phyloP scores from a whole-genome alignment of 148 eudicot genomes.

The Camellia lanceoleosa region DNA sequence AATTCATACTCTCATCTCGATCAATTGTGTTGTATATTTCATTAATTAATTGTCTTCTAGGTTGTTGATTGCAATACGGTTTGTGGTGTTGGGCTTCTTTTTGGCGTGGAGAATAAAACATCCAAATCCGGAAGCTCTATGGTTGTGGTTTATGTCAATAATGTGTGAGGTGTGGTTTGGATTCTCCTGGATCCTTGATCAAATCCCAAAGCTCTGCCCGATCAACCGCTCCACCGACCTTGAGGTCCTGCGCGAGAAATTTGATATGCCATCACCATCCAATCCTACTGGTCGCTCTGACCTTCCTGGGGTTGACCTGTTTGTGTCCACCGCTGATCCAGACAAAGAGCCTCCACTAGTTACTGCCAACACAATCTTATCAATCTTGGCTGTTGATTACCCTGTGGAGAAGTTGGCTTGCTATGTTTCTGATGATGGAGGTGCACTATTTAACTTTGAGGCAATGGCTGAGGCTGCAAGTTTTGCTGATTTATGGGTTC shows the following conservation, averaged over 20 bases:
- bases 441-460: slow-evolving; percentile 75
- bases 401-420: slow-evolving; percentile 79
- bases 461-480: slow-evolving; percentile 93
- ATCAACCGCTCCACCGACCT: slow-evolving; percentile 64
- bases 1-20: not conserved
- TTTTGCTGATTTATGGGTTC: slow-evolving; percentile 89
- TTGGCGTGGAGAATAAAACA: slow-evolving; percentile 65
- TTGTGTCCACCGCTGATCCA: slow-evolving; percentile 88
- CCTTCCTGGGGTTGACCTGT: slow-evolving; percentile 75
- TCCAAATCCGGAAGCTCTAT: slow-evolving; percentile 72
- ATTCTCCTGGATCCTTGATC: slow-evolving; percentile 86
- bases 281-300: slow-evolving; percentile 88
- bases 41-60: slow-evolving; percentile 19
- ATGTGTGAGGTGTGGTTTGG: slow-evolving; percentile 81
- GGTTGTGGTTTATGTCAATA: slow-evolving; percentile 86
- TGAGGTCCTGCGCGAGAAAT: slow-evolving; percentile 58
- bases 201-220: slow-evolving; percentile 69
- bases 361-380: slow-evolving; percentile 84
- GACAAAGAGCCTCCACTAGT: slow-evolving; percentile 83
- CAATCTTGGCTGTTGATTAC: slow-evolving; percentile 72
- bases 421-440: slow-evolving; percentile 86
- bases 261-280: slow-evolving; percentile 63
- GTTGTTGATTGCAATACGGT: slow-evolving; percentile 43
- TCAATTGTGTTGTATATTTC: not conserved
- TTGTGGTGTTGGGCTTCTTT: slow-evolving; percentile 53